Base-by-base conservation (phyloP, 106 monocot genomes). In the Platanthera guangdongensis region DNA sequence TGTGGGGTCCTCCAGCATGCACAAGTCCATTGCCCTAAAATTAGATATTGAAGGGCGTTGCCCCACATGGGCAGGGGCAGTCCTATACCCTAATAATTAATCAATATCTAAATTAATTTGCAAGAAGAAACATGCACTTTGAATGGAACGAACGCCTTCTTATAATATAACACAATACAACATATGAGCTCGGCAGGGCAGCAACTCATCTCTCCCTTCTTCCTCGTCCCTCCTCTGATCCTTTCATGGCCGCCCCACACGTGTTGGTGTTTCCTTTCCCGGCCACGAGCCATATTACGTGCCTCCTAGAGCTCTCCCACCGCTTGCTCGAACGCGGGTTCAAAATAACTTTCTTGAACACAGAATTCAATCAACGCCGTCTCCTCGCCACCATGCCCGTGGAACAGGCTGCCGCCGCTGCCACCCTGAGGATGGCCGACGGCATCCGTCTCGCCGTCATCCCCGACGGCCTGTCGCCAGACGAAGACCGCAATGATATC, bases 241-340 rank as follows among this genome's bases (percentile, higher is more conserved):
- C 39, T 39, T 1, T 39, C 39, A 39, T 39, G 39, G 55, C 47
- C 18, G 50, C 50, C 0, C 74, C 73, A 32, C 89, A 84, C 70
- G 86, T 77, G 0, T 22, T 90, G 3, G 47, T 90, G 7, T 18
- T 90, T 4, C 90, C 87, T 0, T 85, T 75, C 46, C 90, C 87
- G 49, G 79, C 74, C 11, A 87, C 85, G 62, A 82, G 90, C 79
- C 90, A 90, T 76, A 82, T 90, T 32, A 87, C 81, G 14, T 84
- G 87, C 9, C 51, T 90, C 15, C 62, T 90, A 71, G 83, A 87
- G 73, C 85, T 90, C 77, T 71, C 90, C 30, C 67, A 81, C 82
- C 74, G 76, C 74, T 57, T 90, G 14, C 67, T 78, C 1, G 78
- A 73, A 15, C 67, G 54, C 18, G 90, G 87, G 8, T 79, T 87